Evolutionary conservation across 495 filamentous ascomycete species (phyloP).

Genomic region (Elaphomyces granulatus): DNA sequence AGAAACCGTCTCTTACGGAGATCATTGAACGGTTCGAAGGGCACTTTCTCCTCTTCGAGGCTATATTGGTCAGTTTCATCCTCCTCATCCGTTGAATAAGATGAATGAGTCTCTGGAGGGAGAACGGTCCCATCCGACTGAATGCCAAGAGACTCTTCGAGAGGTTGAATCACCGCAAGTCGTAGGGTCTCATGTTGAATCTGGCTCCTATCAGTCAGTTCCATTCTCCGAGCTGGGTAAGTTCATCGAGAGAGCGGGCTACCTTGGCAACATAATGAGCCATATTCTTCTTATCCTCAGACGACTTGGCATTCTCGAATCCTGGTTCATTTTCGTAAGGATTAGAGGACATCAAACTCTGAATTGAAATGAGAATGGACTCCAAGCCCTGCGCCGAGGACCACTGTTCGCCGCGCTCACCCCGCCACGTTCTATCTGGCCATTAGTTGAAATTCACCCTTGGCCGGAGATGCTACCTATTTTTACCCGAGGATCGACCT

Average conservation of each 20-base stretch:
- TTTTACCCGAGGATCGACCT: constrained; percentile 84
- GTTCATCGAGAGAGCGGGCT: neutral
- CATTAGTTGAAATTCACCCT: too few relatives aligned
- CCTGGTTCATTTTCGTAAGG: constrained; percentile 96
- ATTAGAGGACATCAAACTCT: constrained; percentile 86
- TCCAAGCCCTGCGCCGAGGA: constrained; percentile 90
- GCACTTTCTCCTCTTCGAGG: constrained; percentile 36
- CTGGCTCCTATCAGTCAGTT: constrained; percentile 24
- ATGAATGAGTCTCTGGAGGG: constrained; percentile 5
- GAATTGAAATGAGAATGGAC: constrained; percentile 87
- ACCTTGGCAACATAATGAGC: constrained; percentile 80
- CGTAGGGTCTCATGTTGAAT: constrained; percentile 86
- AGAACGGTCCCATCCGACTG: constrained; percentile 33
- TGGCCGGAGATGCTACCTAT: too few relatives aligned
- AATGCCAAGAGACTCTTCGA: constrained; percentile 67
- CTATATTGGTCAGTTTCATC: constrained; percentile 38
- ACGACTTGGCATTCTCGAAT: constrained; percentile 58
- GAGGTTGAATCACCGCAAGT: constrained; percentile 68
- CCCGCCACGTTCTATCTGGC: constrained; percentile 93
- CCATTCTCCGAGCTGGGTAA: neutral
- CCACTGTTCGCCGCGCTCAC: constrained; percentile 83
- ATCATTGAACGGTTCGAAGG: constrained; percentile 67
- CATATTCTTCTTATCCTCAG: constrained; percentile 57
- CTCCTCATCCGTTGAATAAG: constrained; percentile 30
- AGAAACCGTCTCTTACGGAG: constrained; percentile 83